Conservation (phyloP, 495 filamentous ascomycete genomes). For the Penicillium robsamsonii region DNA sequence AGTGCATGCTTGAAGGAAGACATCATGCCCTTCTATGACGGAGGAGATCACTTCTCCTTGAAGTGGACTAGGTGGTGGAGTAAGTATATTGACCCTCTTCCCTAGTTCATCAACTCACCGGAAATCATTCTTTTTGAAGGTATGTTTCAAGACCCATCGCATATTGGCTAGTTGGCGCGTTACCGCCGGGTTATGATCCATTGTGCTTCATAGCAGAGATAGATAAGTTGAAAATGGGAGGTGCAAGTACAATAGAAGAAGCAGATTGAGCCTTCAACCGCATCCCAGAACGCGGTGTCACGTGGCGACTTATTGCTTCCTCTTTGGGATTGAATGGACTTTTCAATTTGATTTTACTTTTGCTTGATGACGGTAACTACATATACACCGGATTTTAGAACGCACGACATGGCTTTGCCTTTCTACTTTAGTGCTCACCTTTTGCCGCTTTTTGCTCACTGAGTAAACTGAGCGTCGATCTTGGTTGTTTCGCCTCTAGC, state of each 20-base stretch:
- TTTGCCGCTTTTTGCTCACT: too few relatives aligned
- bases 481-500: too few relatives aligned
- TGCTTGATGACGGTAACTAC: not conserved
- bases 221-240: not conserved
- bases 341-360: not conserved
- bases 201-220: slow-evolving; percentile 2
- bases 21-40: slow-evolving; percentile 79
- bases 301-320: slow-evolving; percentile 11
- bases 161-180: slow-evolving; percentile 57
- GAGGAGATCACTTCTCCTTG: slow-evolving; percentile 85
- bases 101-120: slow-evolving; percentile 48
- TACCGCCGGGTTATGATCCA: not conserved
- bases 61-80: slow-evolving; percentile 57
- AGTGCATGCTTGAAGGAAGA: slow-evolving; percentile 94
- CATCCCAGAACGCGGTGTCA: slow-evolving; percentile 14
- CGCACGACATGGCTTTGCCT: not conserved
- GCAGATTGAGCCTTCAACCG: not conserved
- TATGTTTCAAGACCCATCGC: slow-evolving; percentile 78
- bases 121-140: slow-evolving; percentile 75
- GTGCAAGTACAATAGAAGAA: not conserved
- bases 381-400: slow-evolving; percentile 2
- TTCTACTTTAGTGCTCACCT: too few relatives aligned
- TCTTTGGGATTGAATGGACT: slow-evolving; percentile 6
- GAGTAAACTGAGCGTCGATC: too few relatives aligned
- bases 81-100: slow-evolving; percentile 14